These are phyloP conservation scores for Trichoderma atroviride DNA, from an alignment of 2,329 filamentous ascomycete genomes.

Conservation along the genomic window DNA sequence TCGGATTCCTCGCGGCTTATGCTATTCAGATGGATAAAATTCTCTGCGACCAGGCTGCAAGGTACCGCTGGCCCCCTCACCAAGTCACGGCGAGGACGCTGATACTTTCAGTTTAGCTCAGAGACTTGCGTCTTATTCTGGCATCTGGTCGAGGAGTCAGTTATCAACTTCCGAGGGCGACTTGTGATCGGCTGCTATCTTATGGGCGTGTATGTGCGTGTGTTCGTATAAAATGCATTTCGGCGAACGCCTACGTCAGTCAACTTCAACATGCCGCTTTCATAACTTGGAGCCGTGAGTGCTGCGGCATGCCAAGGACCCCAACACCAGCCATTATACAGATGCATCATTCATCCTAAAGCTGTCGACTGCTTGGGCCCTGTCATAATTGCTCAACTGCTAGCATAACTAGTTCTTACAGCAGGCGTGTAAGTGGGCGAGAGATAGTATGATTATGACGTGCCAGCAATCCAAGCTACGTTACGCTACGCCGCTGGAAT, in stretches of 20 bases:
- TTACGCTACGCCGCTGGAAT: background rate
- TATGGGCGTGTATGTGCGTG: background rate
- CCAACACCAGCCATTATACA: background rate
- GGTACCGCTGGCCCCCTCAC: constrained; percentile 12
- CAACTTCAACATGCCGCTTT: background rate
- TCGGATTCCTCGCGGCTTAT: constrained; percentile 1
- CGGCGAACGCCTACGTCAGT: background rate
- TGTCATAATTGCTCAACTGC: background rate
- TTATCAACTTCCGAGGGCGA: background rate
- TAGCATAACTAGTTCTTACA: background rate
- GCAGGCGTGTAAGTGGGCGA: background rate
- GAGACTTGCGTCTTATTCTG: background rate
- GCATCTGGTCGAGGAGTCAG: background rate
- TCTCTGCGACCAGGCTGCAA: constrained; percentile 8
- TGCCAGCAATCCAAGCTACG: background rate
- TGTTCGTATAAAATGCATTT: background rate
- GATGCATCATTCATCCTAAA: background rate
- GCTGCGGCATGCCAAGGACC: background rate
- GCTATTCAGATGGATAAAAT: background rate
- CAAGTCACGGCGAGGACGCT: constrained; percentile 16
- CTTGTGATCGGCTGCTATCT: background rate
- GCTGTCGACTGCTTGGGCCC: background rate
- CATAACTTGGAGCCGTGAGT: background rate
- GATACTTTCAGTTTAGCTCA: constrained; percentile 4
- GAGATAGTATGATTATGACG: background rate